phyloP scores from a whole-genome alignment of 1,284 basidiomycete genomes.

The Coniferiporia sulphurascens region DNA sequence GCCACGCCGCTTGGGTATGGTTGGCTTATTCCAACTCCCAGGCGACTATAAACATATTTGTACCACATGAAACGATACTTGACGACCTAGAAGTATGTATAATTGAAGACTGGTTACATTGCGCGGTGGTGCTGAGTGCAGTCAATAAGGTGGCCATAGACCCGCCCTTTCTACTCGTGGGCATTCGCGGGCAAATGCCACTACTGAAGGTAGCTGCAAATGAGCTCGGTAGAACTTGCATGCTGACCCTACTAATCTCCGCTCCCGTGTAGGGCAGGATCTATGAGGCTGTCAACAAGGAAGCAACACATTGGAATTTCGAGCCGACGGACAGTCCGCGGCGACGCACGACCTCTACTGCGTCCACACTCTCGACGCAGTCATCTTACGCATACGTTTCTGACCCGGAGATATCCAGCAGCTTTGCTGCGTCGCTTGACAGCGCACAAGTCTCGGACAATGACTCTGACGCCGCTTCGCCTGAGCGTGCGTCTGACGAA shows the following conservation, averaged over 20 bases:
- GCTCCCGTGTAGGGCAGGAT: slow-evolving; percentile 52
- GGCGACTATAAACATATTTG: slow-evolving; percentile 73
- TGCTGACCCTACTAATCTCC: slow-evolving; percentile 3
- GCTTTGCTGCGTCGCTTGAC: slow-evolving; percentile 73
- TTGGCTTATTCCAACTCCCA: slow-evolving; percentile 27
- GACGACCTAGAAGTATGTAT: slow-evolving; percentile 62
- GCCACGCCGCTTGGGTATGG: background rate
- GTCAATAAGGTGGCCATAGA: slow-evolving; percentile 61
- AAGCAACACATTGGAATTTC: slow-evolving; percentile 68
- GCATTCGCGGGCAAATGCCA: slow-evolving; percentile 60
- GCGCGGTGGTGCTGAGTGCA: background rate
- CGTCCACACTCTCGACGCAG: slow-evolving; percentile 67
- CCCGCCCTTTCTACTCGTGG: slow-evolving; percentile 61
- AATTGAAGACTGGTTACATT: background rate
- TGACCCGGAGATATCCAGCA: slow-evolving; percentile 74
- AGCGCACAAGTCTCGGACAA: slow-evolving; percentile 63
- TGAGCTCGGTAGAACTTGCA: background rate
- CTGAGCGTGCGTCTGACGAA: slow-evolving; percentile 14
- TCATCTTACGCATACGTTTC: slow-evolving; percentile 76
- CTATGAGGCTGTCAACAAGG: slow-evolving; percentile 59
- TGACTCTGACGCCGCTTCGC: slow-evolving; percentile 38
- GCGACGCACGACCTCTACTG: slow-evolving; percentile 67
- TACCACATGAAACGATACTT: slow-evolving; percentile 63
- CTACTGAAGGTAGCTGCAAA: slow-evolving; percentile 55
- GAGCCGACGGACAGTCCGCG: slow-evolving; percentile 58